Evolutionary conservation across 2,329 filamentous ascomycete species (phyloP), one percentile per base, ranked within the genome.

Genomic region (Aulographum hederae): DNA sequence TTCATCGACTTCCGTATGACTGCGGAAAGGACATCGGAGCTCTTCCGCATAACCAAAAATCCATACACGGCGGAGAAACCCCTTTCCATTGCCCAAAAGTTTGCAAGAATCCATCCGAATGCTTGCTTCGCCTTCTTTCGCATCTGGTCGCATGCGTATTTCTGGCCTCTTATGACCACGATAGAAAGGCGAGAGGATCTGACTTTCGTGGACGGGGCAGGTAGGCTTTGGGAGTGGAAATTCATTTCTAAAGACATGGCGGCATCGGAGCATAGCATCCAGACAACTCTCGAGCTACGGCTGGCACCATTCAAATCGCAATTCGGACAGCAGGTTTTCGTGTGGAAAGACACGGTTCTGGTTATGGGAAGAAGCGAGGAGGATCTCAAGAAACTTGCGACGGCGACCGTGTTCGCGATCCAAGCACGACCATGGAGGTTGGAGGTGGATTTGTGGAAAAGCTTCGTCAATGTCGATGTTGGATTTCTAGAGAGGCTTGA

Each of bases 361-460:
- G 54, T 66, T 2, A 61, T 66, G 56, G 61, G 51, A 0, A 39
- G 44, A 26, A 50, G 59, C 37, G 46, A 53, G 40, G 41, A 46
- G n/a, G 57, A 63, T 18, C 39, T 58, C 37, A 42, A 53, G 34
- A 46, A 46, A 34, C 44, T 57, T 35, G 52, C 46, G 3, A 51
- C 48, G 13, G 56, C 51, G 1, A 53, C 53, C 0, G 54, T 54
- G 14, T 65, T 56, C 46, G 51, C 51, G n/a, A 42, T 65, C 13
- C 57, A 61, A 46, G 63, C 54, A 5, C 51, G 52, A 40, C 60
- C 61, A 11, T 65, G 60, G 60, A 47, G 57, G 33, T 39, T 56
- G 35, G 63, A 67, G 51, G 47, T 65, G 26, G 61, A 67, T 45
- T 50, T 63, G 28, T 63, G 58, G 59, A 57, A 55, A 45, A 65